A percentile compares a stretch with the other conserved stretches of the same genome.
Conservation (phyloP, 1,139 yeast species). For the Candida sp. region DNA sequence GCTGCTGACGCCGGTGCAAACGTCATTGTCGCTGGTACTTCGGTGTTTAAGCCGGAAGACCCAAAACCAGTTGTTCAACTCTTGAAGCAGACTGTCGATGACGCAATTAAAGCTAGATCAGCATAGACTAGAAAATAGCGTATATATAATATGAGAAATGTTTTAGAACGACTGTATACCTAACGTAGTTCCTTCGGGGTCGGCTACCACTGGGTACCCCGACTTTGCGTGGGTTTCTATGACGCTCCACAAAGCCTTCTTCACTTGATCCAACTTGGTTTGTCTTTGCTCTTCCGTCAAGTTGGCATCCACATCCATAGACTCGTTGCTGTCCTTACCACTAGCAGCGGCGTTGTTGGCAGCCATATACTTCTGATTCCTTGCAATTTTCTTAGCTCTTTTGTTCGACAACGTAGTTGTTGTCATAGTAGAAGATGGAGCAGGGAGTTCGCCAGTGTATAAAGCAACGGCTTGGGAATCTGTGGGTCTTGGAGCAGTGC, state of each 20-base stretch:
- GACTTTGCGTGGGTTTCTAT: slow-evolving; percentile 54
- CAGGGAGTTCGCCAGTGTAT: slow-evolving; percentile 47
- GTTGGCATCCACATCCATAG: slow-evolving; percentile 52
- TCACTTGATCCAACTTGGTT: slow-evolving; percentile 52
- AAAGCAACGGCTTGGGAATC: slow-evolving; percentile 71
- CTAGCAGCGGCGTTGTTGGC: slow-evolving; percentile 49
- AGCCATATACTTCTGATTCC: slow-evolving; percentile 74
- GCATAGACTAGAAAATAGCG: slow-evolving; percentile 4
- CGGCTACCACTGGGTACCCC: slow-evolving; percentile 46
- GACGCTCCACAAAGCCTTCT: slow-evolving; percentile 71
- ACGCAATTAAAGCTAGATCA: slow-evolving; percentile 14
- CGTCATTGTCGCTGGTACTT: slow-evolving; percentile 97
- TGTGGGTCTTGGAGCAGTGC: slow-evolving; percentile 44
- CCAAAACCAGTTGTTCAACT: slow-evolving; percentile 74
- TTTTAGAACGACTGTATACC: slow-evolving; percentile 65
- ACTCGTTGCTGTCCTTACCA: slow-evolving; percentile 39
- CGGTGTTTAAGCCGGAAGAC: slow-evolving; percentile 83
- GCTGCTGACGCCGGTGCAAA: slow-evolving; percentile 98
- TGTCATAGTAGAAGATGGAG: slow-evolving; percentile 49
- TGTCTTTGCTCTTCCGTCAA: slow-evolving; percentile 27
- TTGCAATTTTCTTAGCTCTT: slow-evolving; percentile 79
- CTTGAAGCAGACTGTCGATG: slow-evolving; percentile 64
- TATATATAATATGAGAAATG: background rate
- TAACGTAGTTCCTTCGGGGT: slow-evolving; percentile 81
- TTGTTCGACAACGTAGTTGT: slow-evolving; percentile 75